Conservation (phyloP, 2,329 filamentous ascomycete genomes). For the Hymenoscyphus albidus region DNA sequence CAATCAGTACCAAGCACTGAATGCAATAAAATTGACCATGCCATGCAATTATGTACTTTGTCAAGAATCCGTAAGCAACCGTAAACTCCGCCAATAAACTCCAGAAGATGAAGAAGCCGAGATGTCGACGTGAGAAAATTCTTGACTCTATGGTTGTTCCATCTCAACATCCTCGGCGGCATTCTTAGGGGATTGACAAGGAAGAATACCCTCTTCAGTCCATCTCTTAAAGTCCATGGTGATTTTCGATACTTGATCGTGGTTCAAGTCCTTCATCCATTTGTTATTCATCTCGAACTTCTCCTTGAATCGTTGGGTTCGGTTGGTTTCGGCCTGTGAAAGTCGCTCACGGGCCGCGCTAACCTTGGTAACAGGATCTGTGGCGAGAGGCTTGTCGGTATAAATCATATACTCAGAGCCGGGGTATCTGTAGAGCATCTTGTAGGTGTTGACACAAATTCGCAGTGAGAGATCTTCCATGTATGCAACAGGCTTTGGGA, state of each 20-base stretch:
- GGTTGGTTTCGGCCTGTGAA: slow-evolving; percentile 34
- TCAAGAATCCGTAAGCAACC: slow-evolving; percentile 16
- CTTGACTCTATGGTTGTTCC: slow-evolving; percentile 6
- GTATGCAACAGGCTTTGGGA: slow-evolving; percentile 53
- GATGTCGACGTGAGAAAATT: not conserved
- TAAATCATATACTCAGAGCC: slow-evolving; percentile 70
- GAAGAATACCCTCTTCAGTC: slow-evolving; percentile 37
- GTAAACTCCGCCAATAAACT: slow-evolving; percentile 13
- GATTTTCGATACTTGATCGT: slow-evolving; percentile 45
- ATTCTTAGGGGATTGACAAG: slow-evolving; percentile 7
- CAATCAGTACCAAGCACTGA: not conserved
- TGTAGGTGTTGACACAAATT: slow-evolving; percentile 74
- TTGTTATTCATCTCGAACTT: slow-evolving; percentile 50
- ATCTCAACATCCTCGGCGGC: slow-evolving; percentile 14
- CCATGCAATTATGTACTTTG: not conserved
- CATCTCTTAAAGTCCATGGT: slow-evolving; percentile 46
- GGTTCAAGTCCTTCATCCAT: slow-evolving; percentile 47
- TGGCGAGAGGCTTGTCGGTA: slow-evolving; percentile 37
- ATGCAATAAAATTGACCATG: not conserved
- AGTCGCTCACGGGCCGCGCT: slow-evolving; percentile 32
- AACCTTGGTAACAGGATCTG: slow-evolving; percentile 35
- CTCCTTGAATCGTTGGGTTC: slow-evolving; percentile 46
- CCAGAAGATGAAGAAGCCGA: slow-evolving; percentile 1
- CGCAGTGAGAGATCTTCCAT: slow-evolving; percentile 67
- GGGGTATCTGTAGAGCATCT: slow-evolving; percentile 70